A percentile compares a stretch with the other conserved stretches of the same genome.
Evolutionary conservation across 2,329 filamentous ascomycete species (phyloP).

Genomic region (Apiospora phragmitis): DNA sequence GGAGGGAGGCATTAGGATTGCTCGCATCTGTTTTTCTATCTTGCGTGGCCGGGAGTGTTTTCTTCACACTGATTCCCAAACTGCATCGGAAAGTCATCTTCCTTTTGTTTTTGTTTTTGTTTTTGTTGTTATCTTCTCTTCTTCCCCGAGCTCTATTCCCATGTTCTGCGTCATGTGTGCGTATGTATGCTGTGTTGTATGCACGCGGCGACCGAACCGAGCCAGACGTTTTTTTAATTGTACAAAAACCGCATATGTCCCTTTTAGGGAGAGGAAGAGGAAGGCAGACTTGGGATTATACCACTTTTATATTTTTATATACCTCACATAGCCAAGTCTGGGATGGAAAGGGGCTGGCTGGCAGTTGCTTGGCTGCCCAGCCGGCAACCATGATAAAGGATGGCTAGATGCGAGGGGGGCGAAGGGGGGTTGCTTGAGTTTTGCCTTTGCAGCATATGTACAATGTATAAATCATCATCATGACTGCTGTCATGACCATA

Average conservation of each 20-base stretch:
- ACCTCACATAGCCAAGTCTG: neutral
- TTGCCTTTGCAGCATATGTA: constrained; percentile 5
- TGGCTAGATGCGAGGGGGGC: neutral
- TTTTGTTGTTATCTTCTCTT: neutral
- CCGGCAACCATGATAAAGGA: neutral
- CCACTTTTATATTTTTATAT: constrained; percentile 1
- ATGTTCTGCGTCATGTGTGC: constrained; percentile 3
- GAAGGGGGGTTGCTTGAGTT: neutral
- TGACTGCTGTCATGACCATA: neutral
- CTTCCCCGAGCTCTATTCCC: neutral
- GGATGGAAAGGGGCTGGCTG: neutral
- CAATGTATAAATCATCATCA: neutral
- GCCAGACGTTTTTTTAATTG: neutral
- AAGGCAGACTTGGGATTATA: neutral
- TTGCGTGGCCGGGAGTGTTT: neutral
- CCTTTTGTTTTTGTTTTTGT: neutral
- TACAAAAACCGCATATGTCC: neutral
- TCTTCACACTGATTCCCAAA: neutral
- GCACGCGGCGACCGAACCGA: neutral
- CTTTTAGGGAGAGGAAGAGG: neutral
- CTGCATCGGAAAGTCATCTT: constrained; percentile 1
- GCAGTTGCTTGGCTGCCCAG: neutral
- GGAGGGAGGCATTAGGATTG: neutral
- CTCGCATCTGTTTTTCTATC: constrained; percentile 3
- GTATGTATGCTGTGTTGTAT: neutral